Conservation (phyloP, 352 stramenopile species). For the Achlya hypogyna region DNA sequence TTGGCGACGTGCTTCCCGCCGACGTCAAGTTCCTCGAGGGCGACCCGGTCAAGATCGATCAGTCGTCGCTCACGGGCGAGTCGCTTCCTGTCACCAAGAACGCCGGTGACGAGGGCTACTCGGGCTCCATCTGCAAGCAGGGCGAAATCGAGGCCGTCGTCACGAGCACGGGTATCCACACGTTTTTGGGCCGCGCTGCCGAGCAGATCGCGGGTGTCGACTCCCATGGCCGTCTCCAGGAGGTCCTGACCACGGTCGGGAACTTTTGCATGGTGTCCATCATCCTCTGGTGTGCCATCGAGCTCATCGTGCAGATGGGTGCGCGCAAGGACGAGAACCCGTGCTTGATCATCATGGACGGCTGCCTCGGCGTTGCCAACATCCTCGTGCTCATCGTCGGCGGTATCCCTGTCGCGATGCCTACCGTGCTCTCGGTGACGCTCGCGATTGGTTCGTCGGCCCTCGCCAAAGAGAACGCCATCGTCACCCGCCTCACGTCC, state of each 20-base stretch:
- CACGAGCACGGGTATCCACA: constrained; percentile 36
- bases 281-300: constrained; percentile 36
- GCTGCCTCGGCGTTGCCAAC: constrained; percentile 15
- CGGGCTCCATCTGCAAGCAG: constrained; percentile 39
- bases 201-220: constrained; percentile 53
- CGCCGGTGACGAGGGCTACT: constrained; percentile 24
- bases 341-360: constrained; percentile 39
- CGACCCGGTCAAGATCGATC: constrained; percentile 47
- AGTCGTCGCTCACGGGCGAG: constrained; percentile 56
- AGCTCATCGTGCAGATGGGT: constrained; percentile 42
- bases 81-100: constrained; percentile 30
- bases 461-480: constrained; percentile 73
- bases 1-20: constrained; percentile 45
- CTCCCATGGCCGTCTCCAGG: constrained; percentile 33
- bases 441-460: constrained; percentile 80
- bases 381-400: constrained; percentile 64
- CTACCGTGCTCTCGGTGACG: constrained; percentile 76
- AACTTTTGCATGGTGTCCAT: constrained; percentile 42
- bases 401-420: constrained; percentile 84
- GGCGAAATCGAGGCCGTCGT: constrained; percentile 36
- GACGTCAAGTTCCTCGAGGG: constrained; percentile 36
- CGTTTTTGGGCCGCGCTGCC: constrained; percentile 44
- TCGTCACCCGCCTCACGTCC: constrained; percentile 82
- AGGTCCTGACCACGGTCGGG: constrained; percentile 34
- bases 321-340: constrained; percentile 32